phyloP scores from a whole-genome alignment of 108 stramenopile genomes.

The Cyclotella distinguenda region DNA sequence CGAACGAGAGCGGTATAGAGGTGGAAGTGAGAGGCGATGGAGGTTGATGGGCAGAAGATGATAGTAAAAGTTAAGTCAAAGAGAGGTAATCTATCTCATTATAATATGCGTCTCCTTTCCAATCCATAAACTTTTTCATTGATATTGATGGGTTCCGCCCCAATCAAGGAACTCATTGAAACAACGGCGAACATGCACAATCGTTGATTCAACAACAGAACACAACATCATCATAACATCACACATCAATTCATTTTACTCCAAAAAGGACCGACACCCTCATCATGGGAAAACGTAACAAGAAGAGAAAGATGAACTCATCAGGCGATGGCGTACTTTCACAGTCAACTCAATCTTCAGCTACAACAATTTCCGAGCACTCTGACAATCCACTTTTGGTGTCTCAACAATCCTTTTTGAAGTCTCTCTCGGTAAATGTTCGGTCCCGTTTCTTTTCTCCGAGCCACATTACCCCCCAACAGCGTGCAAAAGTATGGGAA shows the following conservation, averaged over 20 bases:
- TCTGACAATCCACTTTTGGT: slow-evolving; percentile 56
- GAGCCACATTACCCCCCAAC: slow-evolving; percentile 43
- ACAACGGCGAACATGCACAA: too few relatives aligned
- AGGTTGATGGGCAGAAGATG: not conserved
- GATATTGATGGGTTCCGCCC: not conserved
- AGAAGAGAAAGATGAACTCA: not conserved
- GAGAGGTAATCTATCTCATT: not conserved
- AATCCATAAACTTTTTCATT: not conserved
- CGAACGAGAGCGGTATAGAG: too few relatives aligned
- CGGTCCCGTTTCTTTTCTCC: slow-evolving; percentile 65
- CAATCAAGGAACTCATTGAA: too few relatives aligned
- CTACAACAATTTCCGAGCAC: not conserved
- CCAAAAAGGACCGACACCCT: slow-evolving; percentile 6
- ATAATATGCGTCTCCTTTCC: not conserved
- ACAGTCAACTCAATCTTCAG: not conserved
- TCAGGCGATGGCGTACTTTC: not conserved
- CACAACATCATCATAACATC: too few relatives aligned
- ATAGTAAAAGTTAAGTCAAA: not conserved
- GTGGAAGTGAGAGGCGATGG: too few relatives aligned
- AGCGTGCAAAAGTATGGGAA: slow-evolving; percentile 78
- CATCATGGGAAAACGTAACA: not conserved
- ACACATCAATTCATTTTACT: slow-evolving; percentile 4
- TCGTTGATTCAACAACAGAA: too few relatives aligned
- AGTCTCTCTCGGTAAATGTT: slow-evolving; percentile 43
- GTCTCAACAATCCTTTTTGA: slow-evolving; percentile 50